Percentiles rank a stretch among this genome's conserved stretches.
Evolutionary conservation across 306 rosid genomes (phyloP).

Genomic region (Dalbergia oliveri): DNA sequence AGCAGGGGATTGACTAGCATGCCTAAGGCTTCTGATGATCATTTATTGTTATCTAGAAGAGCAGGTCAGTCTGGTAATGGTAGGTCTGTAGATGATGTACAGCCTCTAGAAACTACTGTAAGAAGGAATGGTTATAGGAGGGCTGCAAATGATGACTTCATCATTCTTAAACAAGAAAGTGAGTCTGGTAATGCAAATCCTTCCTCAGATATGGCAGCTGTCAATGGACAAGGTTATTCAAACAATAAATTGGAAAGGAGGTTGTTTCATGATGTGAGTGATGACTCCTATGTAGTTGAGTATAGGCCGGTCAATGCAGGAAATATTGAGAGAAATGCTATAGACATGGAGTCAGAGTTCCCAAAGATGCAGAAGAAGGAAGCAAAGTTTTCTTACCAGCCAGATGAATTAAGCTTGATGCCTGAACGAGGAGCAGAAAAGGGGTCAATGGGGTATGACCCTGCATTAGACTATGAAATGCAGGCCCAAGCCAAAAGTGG

Average conservation of each 20-base stretch:
- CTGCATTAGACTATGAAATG: slow-evolving; percentile 82
- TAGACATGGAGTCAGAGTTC: slow-evolving; percentile 74
- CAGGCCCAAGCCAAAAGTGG: slow-evolving; percentile 52
- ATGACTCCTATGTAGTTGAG: slow-evolving; percentile 75
- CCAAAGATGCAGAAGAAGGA: slow-evolving; percentile 56
- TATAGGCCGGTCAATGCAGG: slow-evolving; percentile 56
- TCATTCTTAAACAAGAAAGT: slow-evolving; percentile 55
- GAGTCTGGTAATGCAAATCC: slow-evolving; percentile 43
- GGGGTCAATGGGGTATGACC: slow-evolving; percentile 67
- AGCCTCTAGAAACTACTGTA: slow-evolving; percentile 63
- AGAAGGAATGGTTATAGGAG: slow-evolving; percentile 64
- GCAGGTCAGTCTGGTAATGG: slow-evolving; percentile 53
- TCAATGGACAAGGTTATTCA: slow-evolving; percentile 57
- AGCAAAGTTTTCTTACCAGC: slow-evolving; percentile 65
- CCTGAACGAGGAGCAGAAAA: slow-evolving; percentile 76
- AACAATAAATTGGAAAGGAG: slow-evolving; percentile 58
- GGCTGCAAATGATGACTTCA: slow-evolving; percentile 62
- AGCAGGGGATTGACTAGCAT: slow-evolving; percentile 55
- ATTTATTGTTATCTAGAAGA: slow-evolving; percentile 56
- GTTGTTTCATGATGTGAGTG: slow-evolving; percentile 55
- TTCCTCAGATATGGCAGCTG: slow-evolving; percentile 53
- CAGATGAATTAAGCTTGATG: slow-evolving; percentile 79
- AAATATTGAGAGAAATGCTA: slow-evolving; percentile 67
- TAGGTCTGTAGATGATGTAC: slow-evolving; percentile 54
- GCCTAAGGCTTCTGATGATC: slow-evolving; percentile 61